A percentile compares a stretch with the other conserved stretches of the same genome.
Conservation (phyloP, 2,329 filamentous ascomycete species). For the Penicillium sp. region DNA sequence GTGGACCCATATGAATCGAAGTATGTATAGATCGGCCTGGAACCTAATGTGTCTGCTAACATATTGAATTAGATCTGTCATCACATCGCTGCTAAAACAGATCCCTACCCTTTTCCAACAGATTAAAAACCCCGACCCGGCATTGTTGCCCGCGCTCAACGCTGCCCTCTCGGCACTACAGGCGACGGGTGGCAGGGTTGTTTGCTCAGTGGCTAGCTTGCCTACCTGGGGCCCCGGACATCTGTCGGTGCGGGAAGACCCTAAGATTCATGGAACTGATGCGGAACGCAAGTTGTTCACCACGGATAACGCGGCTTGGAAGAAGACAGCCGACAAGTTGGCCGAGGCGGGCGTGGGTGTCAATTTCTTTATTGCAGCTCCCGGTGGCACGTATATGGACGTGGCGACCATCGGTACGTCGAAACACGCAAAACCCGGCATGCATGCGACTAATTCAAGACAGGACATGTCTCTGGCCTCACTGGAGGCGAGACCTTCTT, state of each 20-base stretch:
- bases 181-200: constrained; percentile 82
- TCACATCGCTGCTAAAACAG: constrained; percentile 76
- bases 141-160: constrained; percentile 75
- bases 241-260: constrained; percentile 79
- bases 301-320: constrained; percentile 84
- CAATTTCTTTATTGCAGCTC: constrained; percentile 91
- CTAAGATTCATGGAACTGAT: constrained; percentile 78
- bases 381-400: constrained; percentile 85
- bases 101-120: constrained; percentile 81
- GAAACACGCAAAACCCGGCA: background rate
- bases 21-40: constrained; percentile 36
- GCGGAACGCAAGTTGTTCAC: constrained; percentile 86
- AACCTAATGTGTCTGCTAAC: constrained; percentile 22
- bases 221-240: constrained; percentile 88
- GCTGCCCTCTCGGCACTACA: constrained; percentile 79
- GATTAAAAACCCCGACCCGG: constrained; percentile 86
- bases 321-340: constrained; percentile 81
- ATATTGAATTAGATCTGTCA: constrained; percentile 54
- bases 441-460: constrained; percentile 6
- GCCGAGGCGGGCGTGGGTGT: constrained; percentile 78
- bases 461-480: constrained; percentile 74
- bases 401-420: constrained; percentile 78
- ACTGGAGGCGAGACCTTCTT: constrained; percentile 96
- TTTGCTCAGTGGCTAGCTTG: constrained; percentile 80
- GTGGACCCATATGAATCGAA: constrained; percentile 90